Evolutionary conservation across 169 alveolate species (phyloP), one percentile per base, ranked within the genome.

Genomic region (Cryptosporidium parvum): DNA sequence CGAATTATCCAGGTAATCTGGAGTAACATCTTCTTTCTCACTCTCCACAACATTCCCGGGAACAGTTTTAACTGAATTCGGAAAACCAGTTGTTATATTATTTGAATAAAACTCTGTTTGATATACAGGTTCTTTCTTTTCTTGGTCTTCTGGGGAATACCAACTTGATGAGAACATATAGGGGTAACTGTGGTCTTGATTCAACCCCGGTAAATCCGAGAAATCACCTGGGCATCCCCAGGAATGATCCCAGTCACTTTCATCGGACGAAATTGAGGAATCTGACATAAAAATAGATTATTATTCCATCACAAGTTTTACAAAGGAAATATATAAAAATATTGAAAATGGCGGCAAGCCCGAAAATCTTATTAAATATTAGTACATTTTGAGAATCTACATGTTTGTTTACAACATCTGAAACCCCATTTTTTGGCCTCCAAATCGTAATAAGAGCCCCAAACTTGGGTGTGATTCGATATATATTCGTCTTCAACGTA

Each of bases 391-490:
- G 73, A 75, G 31, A 75, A 45, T 75, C 73, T 75, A 75, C 62
- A 37, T 56, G 86, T 75, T 59, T 75, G 86, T 39, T 61, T 75
- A 33, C 98, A 96, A 85, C 98, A 96, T 86, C 93, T 86, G 85
- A 94, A 96, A 5, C 98, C 98, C 98, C 98, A 96, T 53, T 91
- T 93, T 16, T 86, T 89, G 48, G 70, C 84, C 1, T 84, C 96
- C 48, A 68, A 35, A 85, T 95, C 96, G 73, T 94, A 96, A 85
- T 91, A 95, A 18, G 97, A 93, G 37, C 98, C 98, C 96, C 96
- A 96, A 51, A 96, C 92, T 23, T 93, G 85, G 10, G 96, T 91
- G 87, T 96, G 98, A 37, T 95, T 96, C 62, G 93, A 92, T 23
- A 70, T 31, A 69, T 91, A 85, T 1, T 91, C 96, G 69, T 95